These are phyloP conservation scores for Trichosporon coremiiforme DNA, from an alignment of 1,284 basidiomycete genomes.

Conservation along the genomic window DNA sequence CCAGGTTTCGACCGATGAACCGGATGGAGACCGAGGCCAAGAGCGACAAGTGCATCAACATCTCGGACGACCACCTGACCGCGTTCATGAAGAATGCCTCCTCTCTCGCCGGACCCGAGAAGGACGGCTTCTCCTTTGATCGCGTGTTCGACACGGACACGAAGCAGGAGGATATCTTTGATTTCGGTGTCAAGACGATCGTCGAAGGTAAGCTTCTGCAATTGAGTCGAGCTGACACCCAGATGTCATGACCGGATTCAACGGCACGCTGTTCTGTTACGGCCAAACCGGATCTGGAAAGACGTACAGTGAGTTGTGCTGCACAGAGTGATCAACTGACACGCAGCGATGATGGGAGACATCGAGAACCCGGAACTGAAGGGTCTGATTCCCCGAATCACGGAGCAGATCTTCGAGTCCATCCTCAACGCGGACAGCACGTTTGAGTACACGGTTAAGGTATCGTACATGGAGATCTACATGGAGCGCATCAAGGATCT, in stretches of 20 bases:
- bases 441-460: constrained; percentile 98
- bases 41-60: constrained; percentile 87
- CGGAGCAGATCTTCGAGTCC: constrained; percentile 97
- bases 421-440: constrained; percentile 94
- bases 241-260: constrained; percentile 99
- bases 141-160: constrained; percentile 93
- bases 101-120: constrained; percentile 54
- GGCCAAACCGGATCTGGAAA: constrained; percentile 98
- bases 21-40: constrained; percentile 85
- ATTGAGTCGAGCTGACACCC: constrained; percentile 20
- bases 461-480: constrained; percentile 99
- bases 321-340: background rate
- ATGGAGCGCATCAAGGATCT: constrained; percentile 95
- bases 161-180: constrained; percentile 92
- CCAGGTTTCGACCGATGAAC: constrained; percentile 93
- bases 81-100: constrained; percentile 68
- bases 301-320: constrained; percentile 65
- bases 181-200: constrained; percentile 92
- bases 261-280: constrained; percentile 97
- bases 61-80: constrained; percentile 80
- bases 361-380: constrained; percentile 89
- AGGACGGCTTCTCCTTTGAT: constrained; percentile 86
- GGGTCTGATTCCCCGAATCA: constrained; percentile 97
- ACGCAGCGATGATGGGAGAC: constrained; percentile 58
- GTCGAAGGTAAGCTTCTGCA: constrained; percentile 47